Conservation (phyloP, 176 grass and related monocot genomes). For the Triticum turgidum region DNA sequence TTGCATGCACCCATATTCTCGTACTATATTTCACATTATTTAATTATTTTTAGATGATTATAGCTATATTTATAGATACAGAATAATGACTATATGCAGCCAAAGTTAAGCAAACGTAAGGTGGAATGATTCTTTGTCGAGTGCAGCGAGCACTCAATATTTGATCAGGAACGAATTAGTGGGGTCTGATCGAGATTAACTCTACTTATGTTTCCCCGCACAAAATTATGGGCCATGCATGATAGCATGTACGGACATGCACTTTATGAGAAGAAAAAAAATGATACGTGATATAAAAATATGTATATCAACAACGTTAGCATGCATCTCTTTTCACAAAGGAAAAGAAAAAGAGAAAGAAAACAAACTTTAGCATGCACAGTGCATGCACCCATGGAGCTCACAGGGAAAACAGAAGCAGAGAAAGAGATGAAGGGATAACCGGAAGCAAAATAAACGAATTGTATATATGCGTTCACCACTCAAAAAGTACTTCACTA, state of each 20-base stretch:
- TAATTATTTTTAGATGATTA: neutral
- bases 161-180: constrained; percentile 33
- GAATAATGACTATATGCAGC: neutral
- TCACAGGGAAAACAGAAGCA: neutral
- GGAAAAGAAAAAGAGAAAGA: neutral
- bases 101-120: constrained; percentile 27
- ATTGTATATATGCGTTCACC: neutral
- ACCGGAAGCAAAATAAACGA: neutral
- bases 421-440: neutral
- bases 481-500: neutral
- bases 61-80: neutral
- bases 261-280: constrained; percentile 19
- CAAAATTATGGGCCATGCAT: constrained; percentile 45
- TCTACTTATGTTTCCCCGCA: constrained; percentile 15
- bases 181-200: constrained; percentile 36
- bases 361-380: neutral
- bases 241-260: constrained; percentile 45
- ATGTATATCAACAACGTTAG: constrained; percentile 11
- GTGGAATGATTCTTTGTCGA: constrained; percentile 44
- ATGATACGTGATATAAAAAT: neutral
- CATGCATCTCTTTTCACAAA: neutral
- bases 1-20: neutral
- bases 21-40: neutral
- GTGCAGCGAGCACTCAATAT: constrained; percentile 51
- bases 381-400: neutral